Evolutionary conservation across 225 moss, liverwort and hornwort species (phyloP).

Genomic region (Thuidium tamariscinum): DNA sequence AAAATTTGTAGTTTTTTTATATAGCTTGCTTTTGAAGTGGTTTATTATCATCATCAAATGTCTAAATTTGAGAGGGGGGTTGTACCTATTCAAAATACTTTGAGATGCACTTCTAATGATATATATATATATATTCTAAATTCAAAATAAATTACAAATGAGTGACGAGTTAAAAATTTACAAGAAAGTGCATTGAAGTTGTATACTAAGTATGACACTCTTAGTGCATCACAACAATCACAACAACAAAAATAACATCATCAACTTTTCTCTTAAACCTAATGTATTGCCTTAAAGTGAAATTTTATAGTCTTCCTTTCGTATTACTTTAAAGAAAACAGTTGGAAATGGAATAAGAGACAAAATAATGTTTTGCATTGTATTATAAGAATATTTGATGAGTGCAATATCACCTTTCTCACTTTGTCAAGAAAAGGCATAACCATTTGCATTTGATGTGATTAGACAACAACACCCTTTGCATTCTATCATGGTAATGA

Average conservation of each 20-base stretch:
- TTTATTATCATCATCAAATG: neutral
- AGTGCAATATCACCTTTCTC: neutral
- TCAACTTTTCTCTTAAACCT: rapidly evolving
- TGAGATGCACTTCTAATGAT: rapidly evolving
- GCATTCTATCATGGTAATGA: neutral
- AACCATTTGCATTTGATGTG: too few species aligned
- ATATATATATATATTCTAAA: neutral
- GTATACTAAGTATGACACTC: rapidly evolving
- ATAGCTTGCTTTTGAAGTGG: neutral
- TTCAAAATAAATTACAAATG: neutral
- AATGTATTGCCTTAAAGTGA: neutral
- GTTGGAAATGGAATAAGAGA: rapidly evolving
- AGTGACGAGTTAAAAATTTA: neutral
- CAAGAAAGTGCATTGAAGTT: neutral
- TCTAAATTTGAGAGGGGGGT: neutral
- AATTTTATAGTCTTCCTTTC: neutral
- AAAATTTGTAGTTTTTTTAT: rapidly evolving
- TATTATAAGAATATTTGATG: neutral
- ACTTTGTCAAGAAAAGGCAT: rapidly evolving
- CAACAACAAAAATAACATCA: too few species aligned
- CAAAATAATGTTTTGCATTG: rapidly evolving
- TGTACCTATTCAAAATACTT: neutral
- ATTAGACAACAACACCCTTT: neutral
- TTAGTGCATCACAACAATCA: too few species aligned
- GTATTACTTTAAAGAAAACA: rapidly evolving